These are phyloP conservation scores for Epichloe typhina DNA, from an alignment of 2,329 filamentous ascomycete genomes.

Conservation along the genomic window DNA sequence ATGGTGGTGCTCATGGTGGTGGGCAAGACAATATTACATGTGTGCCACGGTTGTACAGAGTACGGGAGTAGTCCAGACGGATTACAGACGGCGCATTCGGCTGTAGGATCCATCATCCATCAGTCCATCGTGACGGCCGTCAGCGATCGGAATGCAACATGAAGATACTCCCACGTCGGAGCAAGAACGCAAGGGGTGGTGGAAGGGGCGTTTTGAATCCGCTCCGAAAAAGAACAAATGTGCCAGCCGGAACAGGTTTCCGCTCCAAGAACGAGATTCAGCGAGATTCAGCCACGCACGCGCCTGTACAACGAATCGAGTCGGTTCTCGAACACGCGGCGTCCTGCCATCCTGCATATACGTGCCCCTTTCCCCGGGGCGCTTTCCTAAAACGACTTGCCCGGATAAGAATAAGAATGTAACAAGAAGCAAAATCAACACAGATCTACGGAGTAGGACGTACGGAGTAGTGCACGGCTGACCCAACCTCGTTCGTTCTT, in stretches of 20 bases:
- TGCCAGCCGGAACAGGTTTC: too few species aligned
- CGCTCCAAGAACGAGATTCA: background rate
- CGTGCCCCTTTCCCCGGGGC: background rate
- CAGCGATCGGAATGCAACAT: too few species aligned
- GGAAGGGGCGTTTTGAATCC: background rate
- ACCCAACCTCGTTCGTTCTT: too few species aligned
- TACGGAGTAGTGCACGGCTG: background rate
- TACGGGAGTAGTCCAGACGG: too few species aligned
- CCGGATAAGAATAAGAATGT: background rate
- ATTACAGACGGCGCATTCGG: too few species aligned
- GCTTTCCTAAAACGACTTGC: background rate
- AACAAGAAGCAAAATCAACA: background rate
- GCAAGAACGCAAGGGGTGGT: background rate
- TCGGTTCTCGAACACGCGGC: background rate
- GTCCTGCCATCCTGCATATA: background rate
- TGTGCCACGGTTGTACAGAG: background rate
- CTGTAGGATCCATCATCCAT: too few species aligned
- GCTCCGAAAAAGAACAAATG: too few species aligned
- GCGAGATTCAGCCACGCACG: conserved; percentile 7
- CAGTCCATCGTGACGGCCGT: too few species aligned
- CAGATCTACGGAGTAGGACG: background rate
- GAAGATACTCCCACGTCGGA: too few species aligned
- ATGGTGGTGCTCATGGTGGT: background rate
- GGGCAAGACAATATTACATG: too few species aligned
- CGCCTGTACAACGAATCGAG: conserved; percentile 8